Base-by-base conservation (phyloP, 2,329 filamentous ascomycete species). In the Talaromyces verruculosus region DNA sequence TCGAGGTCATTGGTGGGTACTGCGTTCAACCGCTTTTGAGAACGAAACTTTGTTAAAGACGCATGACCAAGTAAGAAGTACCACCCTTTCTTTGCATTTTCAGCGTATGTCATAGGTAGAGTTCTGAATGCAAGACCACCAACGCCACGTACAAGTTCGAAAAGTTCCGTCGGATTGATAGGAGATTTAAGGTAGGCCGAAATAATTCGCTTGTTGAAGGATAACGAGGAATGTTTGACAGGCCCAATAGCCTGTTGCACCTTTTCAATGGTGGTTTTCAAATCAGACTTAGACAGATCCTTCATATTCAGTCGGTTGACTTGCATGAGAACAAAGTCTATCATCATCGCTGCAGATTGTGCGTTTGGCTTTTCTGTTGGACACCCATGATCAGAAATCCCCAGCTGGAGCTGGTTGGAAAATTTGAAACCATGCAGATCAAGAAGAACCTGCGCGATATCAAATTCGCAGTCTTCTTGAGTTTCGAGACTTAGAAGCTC, bases 41-140 rank as follows among this genome's bases (percentile, higher is more conserved):
- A 82, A 82, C 91, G 75, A 86, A 96, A 98, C 72, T 93, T 96
- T 51, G 90, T 92, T 65, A 98, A 84, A 2, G 92, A 89, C 65
- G 96, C 91, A 84, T 95, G 91, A 22, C 94, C 94, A 68, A 96
- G 86, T 35, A 97, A 81, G 76, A 95, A 97, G 76, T 92, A 97
- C 94, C 94, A 98, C 55, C 93, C 91, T 70, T 92, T 90, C 28
- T 87, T 87, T 0, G 93, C 93, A 39, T 96, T 81, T 13, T 82
- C 80, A 0, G 86, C 85, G 62, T 88, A 89, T 66, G 95, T 90
- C 0, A 87, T 84, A 1, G 89, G 86, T 7, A 93, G 88, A 0
- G 87, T 83, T 5, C 91, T 85, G 1, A 90, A 88, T 66, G 93
- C 88, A 25, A 96, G 85, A 61, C 88, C 87, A 7, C 93, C 86